These are phyloP conservation scores for Tilletia walkeri DNA, from an alignment of 1,284 basidiomycete genomes.

Conservation along the genomic window DNA sequence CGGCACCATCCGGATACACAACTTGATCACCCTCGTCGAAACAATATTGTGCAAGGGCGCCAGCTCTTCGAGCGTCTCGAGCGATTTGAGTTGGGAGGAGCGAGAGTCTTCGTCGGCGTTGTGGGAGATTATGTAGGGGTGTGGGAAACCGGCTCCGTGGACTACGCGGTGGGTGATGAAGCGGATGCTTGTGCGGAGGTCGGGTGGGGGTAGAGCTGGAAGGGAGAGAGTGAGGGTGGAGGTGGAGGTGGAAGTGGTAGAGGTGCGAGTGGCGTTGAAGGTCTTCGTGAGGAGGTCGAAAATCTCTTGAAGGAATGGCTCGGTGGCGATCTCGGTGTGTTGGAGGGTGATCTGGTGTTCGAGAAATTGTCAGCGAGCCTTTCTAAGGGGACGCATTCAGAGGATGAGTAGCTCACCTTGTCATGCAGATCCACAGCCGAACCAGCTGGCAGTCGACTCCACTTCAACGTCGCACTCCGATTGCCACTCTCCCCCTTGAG, in stretches of 20 bases:
- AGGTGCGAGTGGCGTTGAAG: not conserved
- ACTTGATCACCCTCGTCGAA: conserved; percentile 23
- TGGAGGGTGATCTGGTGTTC: not conserved
- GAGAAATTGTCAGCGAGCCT: not conserved
- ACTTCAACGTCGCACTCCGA: not conserved
- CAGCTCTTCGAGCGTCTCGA: conserved; percentile 24
- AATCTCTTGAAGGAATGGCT: conserved; percentile 6
- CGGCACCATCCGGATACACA: conserved; percentile 20
- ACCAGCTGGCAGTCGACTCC: not conserved
- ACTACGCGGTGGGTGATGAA: conserved; percentile 28
- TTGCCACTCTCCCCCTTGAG: not conserved
- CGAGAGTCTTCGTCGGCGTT: conserved; percentile 2
- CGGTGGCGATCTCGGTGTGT: conserved; percentile 7
- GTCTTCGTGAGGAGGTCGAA: conserved; percentile 1
- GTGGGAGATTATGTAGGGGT: conserved; percentile 19
- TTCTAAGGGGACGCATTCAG: not conserved
- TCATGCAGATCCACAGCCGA: not conserved
- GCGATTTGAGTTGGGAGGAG: conserved; percentile 13
- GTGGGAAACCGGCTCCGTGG: conserved; percentile 26
- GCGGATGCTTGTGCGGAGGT: conserved; percentile 5
- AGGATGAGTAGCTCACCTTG: not conserved
- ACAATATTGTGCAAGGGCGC: conserved; percentile 31
- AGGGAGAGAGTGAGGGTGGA: too few species aligned
- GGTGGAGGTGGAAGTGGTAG: not conserved
- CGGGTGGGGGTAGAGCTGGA: not conserved